phyloP scores from a whole-genome alignment of 495 filamentous ascomycete genomes.

The Endocarpon pusillum region DNA sequence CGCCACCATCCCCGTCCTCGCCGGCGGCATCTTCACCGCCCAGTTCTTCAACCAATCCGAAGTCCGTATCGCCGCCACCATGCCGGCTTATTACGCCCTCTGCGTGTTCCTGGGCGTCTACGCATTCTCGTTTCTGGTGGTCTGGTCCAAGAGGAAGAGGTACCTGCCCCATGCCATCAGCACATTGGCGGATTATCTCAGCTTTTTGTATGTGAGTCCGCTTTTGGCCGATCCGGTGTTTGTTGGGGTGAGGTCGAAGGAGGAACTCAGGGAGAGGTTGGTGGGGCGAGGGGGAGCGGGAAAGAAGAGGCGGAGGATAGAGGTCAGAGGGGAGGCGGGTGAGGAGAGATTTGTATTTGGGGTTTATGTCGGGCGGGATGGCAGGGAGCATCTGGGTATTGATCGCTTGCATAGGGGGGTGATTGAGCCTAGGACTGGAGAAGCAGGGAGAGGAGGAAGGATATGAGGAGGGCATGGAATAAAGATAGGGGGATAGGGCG shows the following conservation, averaged over 20 bases:
- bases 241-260: conserved; percentile 36
- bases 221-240: conserved; percentile 53
- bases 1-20: conserved; percentile 52
- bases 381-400: conserved; percentile 46
- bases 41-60: conserved; percentile 33
- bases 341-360: conserved; percentile 44
- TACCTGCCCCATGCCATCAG: conserved; percentile 52
- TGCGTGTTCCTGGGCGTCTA: conserved; percentile 51
- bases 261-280: conserved; percentile 44
- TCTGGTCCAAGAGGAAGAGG: conserved; percentile 38
- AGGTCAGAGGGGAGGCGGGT: conserved; percentile 28
- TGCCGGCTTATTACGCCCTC: conserved; percentile 48
- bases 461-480: no score
- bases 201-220: conserved; percentile 52
- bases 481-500: no score
- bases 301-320: no score
- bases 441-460: no score
- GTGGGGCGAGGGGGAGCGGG: conserved; percentile 18
- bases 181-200: conserved; percentile 59
- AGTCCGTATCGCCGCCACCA: conserved; percentile 50
- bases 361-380: conserved; percentile 41
- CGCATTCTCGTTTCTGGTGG: conserved; percentile 40
- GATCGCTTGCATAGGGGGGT: conserved; percentile 38
- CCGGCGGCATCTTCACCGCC: conserved; percentile 67
- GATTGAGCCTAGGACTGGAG: no score